A percentile compares a stretch with the other conserved stretches of the same genome.
phyloP scores from a whole-genome alignment of 148 eudicot species.

The Vaccinium darrowii region DNA sequence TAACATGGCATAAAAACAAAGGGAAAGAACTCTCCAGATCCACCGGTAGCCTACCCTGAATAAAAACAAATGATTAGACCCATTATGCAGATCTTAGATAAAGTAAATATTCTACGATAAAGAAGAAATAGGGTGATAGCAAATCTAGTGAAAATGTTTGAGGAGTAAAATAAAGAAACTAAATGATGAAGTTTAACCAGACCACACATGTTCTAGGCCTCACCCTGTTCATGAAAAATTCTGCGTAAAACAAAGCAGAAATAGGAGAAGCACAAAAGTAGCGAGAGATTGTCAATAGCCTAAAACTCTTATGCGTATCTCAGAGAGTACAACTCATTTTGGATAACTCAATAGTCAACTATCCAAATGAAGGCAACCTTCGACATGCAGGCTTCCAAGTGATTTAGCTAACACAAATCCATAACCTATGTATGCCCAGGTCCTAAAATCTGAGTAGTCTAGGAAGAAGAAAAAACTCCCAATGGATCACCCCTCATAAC shows the following conservation, averaged over 20 bases:
- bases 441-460: background rate
- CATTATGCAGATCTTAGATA: constrained; percentile 21
- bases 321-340: background rate
- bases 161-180: background rate
- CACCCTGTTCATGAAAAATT: background rate
- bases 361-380: background rate
- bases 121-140: no score
- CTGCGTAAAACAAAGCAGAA: background rate
- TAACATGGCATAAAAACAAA: constrained; percentile 78
- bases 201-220: background rate
- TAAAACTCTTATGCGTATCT: background rate
- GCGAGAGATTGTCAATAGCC: background rate
- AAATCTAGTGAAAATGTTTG: background rate
- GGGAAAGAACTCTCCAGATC: constrained; percentile 64
- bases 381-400: background rate
- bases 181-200: background rate
- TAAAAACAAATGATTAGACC: constrained; percentile 29
- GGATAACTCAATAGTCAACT: background rate
- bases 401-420: background rate
- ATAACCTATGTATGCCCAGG: background rate
- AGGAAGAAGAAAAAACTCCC: background rate
- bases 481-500: background rate
- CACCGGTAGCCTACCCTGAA: constrained; percentile 95
- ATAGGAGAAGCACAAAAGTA: background rate
- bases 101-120: background rate